Evolutionary conservation across 2,329 filamentous ascomycete species (phyloP), one percentile per base, ranked within the genome.

Genomic region (Fusarium sp.): DNA sequence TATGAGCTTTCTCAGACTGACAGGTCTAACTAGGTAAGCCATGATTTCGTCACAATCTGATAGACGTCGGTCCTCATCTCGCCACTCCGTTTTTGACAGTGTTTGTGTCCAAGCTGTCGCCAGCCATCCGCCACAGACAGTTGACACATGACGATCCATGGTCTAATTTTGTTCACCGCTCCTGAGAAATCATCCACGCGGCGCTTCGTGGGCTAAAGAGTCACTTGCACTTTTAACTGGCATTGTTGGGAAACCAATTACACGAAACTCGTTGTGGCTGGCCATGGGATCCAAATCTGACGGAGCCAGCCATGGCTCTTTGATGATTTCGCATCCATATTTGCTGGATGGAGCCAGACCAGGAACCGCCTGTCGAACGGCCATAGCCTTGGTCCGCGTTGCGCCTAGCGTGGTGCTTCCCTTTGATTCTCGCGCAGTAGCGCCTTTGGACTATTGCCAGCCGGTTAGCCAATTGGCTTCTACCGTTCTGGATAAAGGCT

Each of bases 111-210:
- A n/a, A 51, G 39, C 26, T 45, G 40, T 31, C 13, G 26, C 42
- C 57, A 53, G 50, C 45, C 60, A 45, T 63, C 67, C 52, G 68
- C 63, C 56, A 55, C 63, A 63, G 36, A 60, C 49, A 57, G 26
- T 65, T 66, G 54, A 71, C 64, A 71, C 57, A 56, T 55, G 69
- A 69, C 62, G 53, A 66, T 73, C 58, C 28, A 61, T 72, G 28
- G 58, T 56, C 49, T 58, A 50, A 57, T 60, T 60, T 57, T 44
- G 57, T 72, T 74, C 72, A 74, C 72, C 72, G 72, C 72, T 69
- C 55, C 49, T 34, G 33, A 48, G 18, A 40, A 48, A 56, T 42
- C 57, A 51, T 68, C 55, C 59, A 54, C 52, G 28, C 48, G 22
- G 54, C 46, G 33, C 58, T 63, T 60, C 50, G 46, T 51, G 18